Evolutionary conservation across 2,329 filamentous ascomycete species (phyloP), one percentile per base, ranked within the genome.

Genomic region (Penicillium sclerotigenum): DNA sequence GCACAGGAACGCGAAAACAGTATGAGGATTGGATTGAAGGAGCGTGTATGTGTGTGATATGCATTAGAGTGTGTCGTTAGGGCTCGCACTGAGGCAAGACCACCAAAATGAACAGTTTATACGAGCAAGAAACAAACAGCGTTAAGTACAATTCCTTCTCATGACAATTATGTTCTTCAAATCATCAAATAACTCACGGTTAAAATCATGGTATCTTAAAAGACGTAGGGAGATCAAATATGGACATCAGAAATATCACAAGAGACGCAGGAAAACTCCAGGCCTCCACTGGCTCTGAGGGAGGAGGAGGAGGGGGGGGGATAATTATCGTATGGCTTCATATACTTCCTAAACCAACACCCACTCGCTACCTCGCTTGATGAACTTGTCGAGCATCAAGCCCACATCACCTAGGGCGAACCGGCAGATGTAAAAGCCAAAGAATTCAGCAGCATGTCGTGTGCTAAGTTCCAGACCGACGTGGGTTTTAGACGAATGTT

Each of bases 291-390:
- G 43, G 36, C 43, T 31, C 11, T 7, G 20, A 29, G 14, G 8
- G 13, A 9, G 18, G 2, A 9, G 18, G 34, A 5, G 14, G 18
- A 5, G 18, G 22, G 20, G 26, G 20, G 16, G 31, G 40, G 11
- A 4, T 26, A 38, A 47, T 49, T 28, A 40, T 46, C 46, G 34
- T 48, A 51, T 50, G 47, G 36, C 42, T 52, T 56, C 43, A 58
- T 47, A 58, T 36, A 53, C 42, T 68, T 57, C 45, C 43, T 64
- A 86, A 52, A 81, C 76, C 59, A 87, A 74, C 51, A 97, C 91
- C 93, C 93, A 99, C 80, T 99, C 93, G 66, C 88, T 96, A 24
- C 93, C 92, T 63, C 92, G 85, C 80, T 99, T 99, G 72, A 99
- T 87, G 69, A 94, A 97, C 73, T 97, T 99, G 73, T 99, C 94